Conservation (phyloP, 2,329 filamentous ascomycete genomes). For the Pestalotiopsis sp. region DNA sequence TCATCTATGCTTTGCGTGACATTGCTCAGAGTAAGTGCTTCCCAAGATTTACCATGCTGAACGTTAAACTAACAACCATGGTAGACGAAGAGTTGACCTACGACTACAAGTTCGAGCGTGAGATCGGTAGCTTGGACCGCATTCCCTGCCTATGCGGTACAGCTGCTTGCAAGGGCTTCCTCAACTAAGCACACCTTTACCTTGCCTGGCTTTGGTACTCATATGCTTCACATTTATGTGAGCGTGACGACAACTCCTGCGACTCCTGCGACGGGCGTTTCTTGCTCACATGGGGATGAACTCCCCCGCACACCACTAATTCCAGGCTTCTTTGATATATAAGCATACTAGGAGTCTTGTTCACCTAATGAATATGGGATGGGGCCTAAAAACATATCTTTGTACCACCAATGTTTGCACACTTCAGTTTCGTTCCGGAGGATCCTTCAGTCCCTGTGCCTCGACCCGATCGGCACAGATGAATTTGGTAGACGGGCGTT, state of each 20-base stretch:
- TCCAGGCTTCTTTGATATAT: slow-evolving; percentile 23
- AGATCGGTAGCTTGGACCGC: slow-evolving; percentile 90
- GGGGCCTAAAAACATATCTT: not conserved
- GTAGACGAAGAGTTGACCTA: slow-evolving; percentile 98
- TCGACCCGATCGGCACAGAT: not conserved
- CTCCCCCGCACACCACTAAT: not conserved
- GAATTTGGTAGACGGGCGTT: not conserved
- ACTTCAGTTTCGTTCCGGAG: not conserved
- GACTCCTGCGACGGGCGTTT: not conserved
- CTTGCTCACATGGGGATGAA: slow-evolving; percentile 14
- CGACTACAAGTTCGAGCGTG: slow-evolving; percentile 99
- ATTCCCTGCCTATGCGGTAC: slow-evolving; percentile 98
- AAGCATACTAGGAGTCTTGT: slow-evolving; percentile 20
- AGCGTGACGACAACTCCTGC: not conserved
- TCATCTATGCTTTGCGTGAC: slow-evolving; percentile 96
- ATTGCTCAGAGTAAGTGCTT: slow-evolving; percentile 83
- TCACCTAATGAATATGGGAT: not conserved
- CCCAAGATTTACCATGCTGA: slow-evolving; percentile 15
- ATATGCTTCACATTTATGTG: not conserved
- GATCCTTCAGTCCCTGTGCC: not conserved
- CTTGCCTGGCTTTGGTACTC: not conserved
- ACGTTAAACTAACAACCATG: slow-evolving; percentile 28
- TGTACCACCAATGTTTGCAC: slow-evolving; percentile 9
- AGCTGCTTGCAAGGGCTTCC: slow-evolving; percentile 95
- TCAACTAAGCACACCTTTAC: slow-evolving; percentile 67